A percentile compares a stretch with the other conserved stretches of the same genome.
phyloP scores from a whole-genome alignment of 1,284 basidiomycete genomes.

The Trichosporon coremiiforme region DNA sequence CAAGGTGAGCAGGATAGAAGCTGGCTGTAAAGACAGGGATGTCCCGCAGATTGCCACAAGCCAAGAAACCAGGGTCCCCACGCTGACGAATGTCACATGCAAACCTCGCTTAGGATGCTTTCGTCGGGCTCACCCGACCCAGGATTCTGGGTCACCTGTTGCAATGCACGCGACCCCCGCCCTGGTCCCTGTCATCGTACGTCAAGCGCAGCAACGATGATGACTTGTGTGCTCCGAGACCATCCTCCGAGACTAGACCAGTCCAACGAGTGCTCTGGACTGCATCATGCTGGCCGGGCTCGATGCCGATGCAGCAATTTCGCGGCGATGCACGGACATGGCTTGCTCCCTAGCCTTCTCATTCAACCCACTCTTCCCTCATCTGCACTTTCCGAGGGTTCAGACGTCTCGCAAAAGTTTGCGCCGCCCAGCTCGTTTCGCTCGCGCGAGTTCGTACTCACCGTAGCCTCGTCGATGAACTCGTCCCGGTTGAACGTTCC shows the following conservation, averaged over 20 bases:
- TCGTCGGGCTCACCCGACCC: not conserved
- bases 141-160: not conserved
- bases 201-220: not conserved
- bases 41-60: too few species aligned
- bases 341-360: not conserved
- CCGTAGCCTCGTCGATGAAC: slow-evolving; percentile 56
- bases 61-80: too few species aligned
- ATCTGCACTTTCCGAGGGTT: too few species aligned
- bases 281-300: too few species aligned
- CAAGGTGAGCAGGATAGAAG: not conserved
- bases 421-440: not conserved
- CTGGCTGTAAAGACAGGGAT: too few species aligned
- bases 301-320: too few species aligned
- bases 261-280: too few species aligned
- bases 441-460: slow-evolving; percentile 35
- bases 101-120: not conserved
- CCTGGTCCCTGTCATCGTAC: not conserved
- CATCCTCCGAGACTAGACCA: too few species aligned
- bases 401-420: too few species aligned
- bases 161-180: not conserved
- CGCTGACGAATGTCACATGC: not conserved
- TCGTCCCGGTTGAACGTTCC: slow-evolving; percentile 51
- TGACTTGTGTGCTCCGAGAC: not conserved
- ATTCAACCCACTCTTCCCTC: not conserved
- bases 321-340: too few species aligned